A percentile compares a stretch with the other conserved stretches of the same genome.
These are phyloP conservation scores for Malassezia sp. DNA, from an alignment of 1,284 basidiomycete genomes.

Conservation along the genomic window DNA sequence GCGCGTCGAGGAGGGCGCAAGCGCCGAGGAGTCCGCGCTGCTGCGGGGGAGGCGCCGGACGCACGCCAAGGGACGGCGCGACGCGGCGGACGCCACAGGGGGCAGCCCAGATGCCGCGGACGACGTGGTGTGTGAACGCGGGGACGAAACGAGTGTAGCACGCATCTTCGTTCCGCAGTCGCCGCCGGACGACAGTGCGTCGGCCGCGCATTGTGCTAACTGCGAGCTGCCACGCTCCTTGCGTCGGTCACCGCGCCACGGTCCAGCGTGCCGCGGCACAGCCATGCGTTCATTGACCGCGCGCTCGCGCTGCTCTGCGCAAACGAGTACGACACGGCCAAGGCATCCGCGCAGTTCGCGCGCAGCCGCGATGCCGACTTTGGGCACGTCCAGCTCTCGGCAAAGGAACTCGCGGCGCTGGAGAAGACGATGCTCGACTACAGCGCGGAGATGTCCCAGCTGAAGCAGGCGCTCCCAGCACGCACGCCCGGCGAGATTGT, in stretches of 20 bases:
- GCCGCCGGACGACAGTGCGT: no score
- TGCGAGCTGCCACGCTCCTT: no score
- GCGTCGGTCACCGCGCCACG: slow-evolving; percentile 19
- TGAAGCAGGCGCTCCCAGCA: slow-evolving; percentile 62
- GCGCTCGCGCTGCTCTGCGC: slow-evolving; percentile 63
- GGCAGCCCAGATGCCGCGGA: no score
- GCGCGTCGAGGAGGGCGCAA: no score
- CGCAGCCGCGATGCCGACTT: slow-evolving; percentile 42
- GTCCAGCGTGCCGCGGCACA: slow-evolving; percentile 48
- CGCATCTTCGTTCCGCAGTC: no score
- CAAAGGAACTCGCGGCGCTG: slow-evolving; percentile 61
- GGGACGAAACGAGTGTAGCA: no score
- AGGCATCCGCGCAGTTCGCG: background rate
- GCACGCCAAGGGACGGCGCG: no score
- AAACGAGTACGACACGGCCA: slow-evolving; percentile 24
- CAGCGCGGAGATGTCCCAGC: slow-evolving; percentile 65
- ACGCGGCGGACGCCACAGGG: no score
- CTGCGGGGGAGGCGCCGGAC: no score
- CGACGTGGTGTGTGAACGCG: no score
- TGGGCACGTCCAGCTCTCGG: slow-evolving; percentile 52
- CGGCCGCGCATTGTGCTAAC: no score
- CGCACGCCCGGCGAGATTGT: slow-evolving; percentile 65
- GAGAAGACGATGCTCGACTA: slow-evolving; percentile 61
- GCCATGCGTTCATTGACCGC: slow-evolving; percentile 73
- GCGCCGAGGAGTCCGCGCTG: no score